Conservation (phyloP, 2,329 filamentous ascomycete genomes). For the Diaporthe aspalathi region DNA sequence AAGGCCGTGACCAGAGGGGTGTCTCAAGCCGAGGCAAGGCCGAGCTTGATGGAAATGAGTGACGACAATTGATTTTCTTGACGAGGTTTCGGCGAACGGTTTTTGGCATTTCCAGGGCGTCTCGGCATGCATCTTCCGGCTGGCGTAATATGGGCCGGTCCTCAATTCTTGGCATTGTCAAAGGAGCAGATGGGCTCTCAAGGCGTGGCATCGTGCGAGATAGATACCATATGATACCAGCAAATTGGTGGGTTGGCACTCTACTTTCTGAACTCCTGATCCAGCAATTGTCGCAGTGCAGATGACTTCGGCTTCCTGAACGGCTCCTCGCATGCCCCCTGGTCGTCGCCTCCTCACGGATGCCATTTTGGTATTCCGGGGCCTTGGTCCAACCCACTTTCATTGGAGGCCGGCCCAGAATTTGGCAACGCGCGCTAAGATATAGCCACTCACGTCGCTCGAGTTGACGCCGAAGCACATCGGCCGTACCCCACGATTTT, state of each 20-base stretch:
- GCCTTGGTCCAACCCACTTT: background rate
- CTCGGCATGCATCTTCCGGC: constrained; percentile 29
- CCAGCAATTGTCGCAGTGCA: background rate
- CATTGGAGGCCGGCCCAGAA: constrained; percentile 12
- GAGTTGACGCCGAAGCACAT: constrained; percentile 32
- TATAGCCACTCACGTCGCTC: constrained; percentile 22
- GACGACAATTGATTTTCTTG: constrained; percentile 59
- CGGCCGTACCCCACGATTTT: background rate
- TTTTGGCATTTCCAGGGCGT: constrained; percentile 36
- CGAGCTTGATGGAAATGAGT: constrained; percentile 67
- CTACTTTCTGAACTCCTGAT: background rate
- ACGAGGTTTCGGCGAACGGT: constrained; percentile 9
- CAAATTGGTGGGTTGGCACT: constrained; percentile 11
- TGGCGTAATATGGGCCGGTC: constrained; percentile 23
- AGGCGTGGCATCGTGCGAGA: constrained; percentile 12
- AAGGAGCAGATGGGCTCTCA: constrained; percentile 1
- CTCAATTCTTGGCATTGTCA: constrained; percentile 7
- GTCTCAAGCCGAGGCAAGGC: constrained; percentile 50
- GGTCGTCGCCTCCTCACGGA: constrained; percentile 23
- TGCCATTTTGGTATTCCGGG: constrained; percentile 5
- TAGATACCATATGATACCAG: constrained; percentile 32
- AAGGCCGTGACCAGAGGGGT: constrained; percentile 53
- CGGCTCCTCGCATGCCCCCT: background rate
- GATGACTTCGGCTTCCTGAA: constrained; percentile 1
- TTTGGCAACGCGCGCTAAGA: constrained; percentile 5